A percentile compares a stretch with the other conserved stretches of the same genome.
Evolutionary conservation across 2,329 filamentous ascomycete genomes (phyloP).

Genomic region (Cytospora paraplurivora): DNA sequence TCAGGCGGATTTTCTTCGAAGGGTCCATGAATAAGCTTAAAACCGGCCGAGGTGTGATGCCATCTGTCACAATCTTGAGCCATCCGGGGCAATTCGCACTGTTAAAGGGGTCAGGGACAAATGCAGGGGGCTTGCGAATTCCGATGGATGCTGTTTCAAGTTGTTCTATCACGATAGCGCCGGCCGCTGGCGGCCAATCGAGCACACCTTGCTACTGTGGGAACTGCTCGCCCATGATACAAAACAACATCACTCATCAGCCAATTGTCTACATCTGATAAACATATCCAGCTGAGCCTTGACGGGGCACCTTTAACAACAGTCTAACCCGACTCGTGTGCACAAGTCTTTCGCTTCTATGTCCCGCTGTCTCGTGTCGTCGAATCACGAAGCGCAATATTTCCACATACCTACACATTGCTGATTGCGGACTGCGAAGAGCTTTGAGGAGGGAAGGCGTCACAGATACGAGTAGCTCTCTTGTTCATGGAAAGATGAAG

Average conservation of each 20-base stretch:
- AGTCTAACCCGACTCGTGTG: neutral
- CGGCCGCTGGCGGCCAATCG: conserved; percentile 19
- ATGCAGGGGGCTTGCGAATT: conserved; percentile 19
- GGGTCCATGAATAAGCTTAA: neutral
- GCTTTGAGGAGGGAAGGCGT: conserved; percentile 1
- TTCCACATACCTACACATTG: no score
- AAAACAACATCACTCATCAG: neutral
- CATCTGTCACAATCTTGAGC: conserved; percentile 15
- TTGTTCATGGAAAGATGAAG: no score
- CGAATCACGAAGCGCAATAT: neutral
- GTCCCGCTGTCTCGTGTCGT: neutral
- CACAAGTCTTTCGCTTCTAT: neutral
- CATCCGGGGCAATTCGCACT: conserved; percentile 12
- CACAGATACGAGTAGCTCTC: neutral
- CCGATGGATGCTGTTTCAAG: conserved; percentile 19
- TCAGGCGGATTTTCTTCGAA: neutral
- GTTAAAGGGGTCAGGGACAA: conserved; percentile 6
- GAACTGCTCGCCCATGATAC: no score
- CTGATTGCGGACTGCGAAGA: no score
- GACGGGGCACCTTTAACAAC: neutral
- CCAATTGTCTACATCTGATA: neutral
- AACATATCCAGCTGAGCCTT: neutral
- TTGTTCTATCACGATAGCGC: conserved; percentile 3
- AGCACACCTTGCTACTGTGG: conserved; percentile 4
- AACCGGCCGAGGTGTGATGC: conserved; percentile 4